Evolutionary conservation across 495 filamentous ascomycete species (phyloP), one percentile per base, ranked within the genome.

Genomic region (Penicillium cosmopolitanum): DNA sequence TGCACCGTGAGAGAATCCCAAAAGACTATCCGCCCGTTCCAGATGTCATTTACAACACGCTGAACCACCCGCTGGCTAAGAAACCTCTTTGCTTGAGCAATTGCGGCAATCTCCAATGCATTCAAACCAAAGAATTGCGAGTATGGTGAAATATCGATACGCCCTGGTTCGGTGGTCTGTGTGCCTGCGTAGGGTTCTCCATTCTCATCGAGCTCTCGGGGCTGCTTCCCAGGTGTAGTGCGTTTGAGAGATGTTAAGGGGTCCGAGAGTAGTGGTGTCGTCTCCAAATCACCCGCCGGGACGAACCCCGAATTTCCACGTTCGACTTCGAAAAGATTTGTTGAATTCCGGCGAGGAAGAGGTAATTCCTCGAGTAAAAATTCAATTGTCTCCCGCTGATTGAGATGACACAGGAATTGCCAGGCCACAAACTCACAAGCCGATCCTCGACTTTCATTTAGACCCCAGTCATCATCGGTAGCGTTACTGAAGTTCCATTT

Each of bases 371-470:
- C 86, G n/a, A 96, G 81, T 48, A 95, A 85, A 62, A 86, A 92
- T 42, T 95, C 89, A 38, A 97, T 88, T 10, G 86, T 85, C 64
- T 97, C 94, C 31, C 85, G 78, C 59, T 93, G 89, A 4, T 90
- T 88, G 21, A 96, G 73, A 67, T 87, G 87, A 35, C 86, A 87
- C 44, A 96, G 78, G 62, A 95, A 93, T 47, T 93, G 84, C 89
- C 93, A 96, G 28, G 94, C 94, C 16, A 96, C 89, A 62, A 94
- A 90, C 74, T 98, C 93, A 71, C 93, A 96, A 23, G 91, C 93
- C 71, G 86, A 82, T 4, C 91, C 91, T 61, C 94, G 82, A 51
- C 89, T 88, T 55, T 91, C 85, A 65, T 88, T 87, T 34, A 94
- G 65, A 1, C 87, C 88, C 62, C 85, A 85, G 62, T 90, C 87